Conservation (phyloP, 768 basidiomycete genomes). For the Suillus decipiens region DNA sequence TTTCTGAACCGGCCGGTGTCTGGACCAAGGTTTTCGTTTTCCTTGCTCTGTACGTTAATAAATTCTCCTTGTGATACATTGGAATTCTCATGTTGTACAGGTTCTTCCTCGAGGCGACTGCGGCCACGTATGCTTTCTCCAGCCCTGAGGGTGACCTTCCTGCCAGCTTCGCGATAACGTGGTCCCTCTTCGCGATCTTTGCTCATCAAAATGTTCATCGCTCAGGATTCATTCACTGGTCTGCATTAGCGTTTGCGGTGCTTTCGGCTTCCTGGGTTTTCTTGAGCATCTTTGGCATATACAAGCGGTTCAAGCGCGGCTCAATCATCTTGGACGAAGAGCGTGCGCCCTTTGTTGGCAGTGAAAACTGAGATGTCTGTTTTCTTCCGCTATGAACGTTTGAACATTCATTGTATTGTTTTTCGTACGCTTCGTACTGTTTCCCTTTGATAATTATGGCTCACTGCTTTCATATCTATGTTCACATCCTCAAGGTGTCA, state of each 20-base stretch:
- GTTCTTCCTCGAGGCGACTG: slow-evolving; percentile 90
- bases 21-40: slow-evolving; percentile 97
- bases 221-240: slow-evolving; percentile 87
- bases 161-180: slow-evolving; percentile 87
- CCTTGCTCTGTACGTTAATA: slow-evolving; percentile 68
- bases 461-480: background rate
- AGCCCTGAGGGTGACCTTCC: slow-evolving; percentile 89
- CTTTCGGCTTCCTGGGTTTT: slow-evolving; percentile 82
- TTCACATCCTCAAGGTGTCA: background rate
- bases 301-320: slow-evolving; percentile 43
- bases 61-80: slow-evolving; percentile 12
- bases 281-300: slow-evolving; percentile 68
- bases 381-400: background rate
- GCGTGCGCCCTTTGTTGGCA: slow-evolving; percentile 75
- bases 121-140: slow-evolving; percentile 94
- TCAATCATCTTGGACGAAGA: slow-evolving; percentile 84
- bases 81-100: slow-evolving; percentile 35
- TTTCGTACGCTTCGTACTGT: background rate
- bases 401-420: background rate
- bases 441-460: background rate
- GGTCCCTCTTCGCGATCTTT: slow-evolving; percentile 94
- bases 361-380: slow-evolving; percentile 19
- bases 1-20: slow-evolving; percentile 64
- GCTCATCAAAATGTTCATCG: slow-evolving; percentile 55
- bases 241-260: slow-evolving; percentile 81